Conservation (phyloP, 169 alveolate genomes). For the Cryptosporidium meleagridis region DNA sequence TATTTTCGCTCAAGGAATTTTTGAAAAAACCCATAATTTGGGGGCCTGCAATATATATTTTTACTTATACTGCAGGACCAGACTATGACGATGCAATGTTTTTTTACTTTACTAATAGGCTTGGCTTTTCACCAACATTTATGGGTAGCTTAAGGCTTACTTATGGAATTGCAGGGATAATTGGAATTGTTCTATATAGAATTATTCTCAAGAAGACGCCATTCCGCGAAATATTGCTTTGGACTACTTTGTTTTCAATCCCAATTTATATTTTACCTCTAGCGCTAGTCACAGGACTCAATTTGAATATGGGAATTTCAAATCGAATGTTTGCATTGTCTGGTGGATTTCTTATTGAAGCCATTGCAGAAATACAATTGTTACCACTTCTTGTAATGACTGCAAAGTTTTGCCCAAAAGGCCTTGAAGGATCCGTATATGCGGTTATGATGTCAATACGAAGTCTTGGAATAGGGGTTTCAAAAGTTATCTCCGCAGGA, state of each 20-base stretch:
- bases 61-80: conserved; percentile 89
- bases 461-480: conserved; percentile 90
- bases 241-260: conserved; percentile 88
- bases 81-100: conserved; percentile 94
- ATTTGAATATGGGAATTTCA: conserved; percentile 88
- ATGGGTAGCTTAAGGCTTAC: conserved; percentile 93
- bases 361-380: conserved; percentile 90
- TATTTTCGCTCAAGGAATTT: conserved; percentile 84
- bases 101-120: conserved; percentile 91
- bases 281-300: conserved; percentile 87
- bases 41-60: conserved; percentile 91
- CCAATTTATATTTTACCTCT: conserved; percentile 86
- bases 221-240: conserved; percentile 87
- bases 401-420: conserved; percentile 94
- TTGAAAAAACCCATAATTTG: conserved; percentile 87
- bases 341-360: conserved; percentile 92
- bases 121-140: conserved; percentile 92
- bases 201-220: conserved; percentile 85
- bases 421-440: conserved; percentile 96
- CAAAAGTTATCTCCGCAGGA: conserved; percentile 91
- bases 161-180: conserved; percentile 91
- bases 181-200: conserved; percentile 90
- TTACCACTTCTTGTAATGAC: conserved; percentile 95
- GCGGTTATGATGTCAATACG: conserved; percentile 93
- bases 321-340: conserved; percentile 90